These are phyloP conservation scores for Coniochaeta hoffmannii DNA, from an alignment of 2,329 filamentous ascomycete genomes.

Conservation along the genomic window DNA sequence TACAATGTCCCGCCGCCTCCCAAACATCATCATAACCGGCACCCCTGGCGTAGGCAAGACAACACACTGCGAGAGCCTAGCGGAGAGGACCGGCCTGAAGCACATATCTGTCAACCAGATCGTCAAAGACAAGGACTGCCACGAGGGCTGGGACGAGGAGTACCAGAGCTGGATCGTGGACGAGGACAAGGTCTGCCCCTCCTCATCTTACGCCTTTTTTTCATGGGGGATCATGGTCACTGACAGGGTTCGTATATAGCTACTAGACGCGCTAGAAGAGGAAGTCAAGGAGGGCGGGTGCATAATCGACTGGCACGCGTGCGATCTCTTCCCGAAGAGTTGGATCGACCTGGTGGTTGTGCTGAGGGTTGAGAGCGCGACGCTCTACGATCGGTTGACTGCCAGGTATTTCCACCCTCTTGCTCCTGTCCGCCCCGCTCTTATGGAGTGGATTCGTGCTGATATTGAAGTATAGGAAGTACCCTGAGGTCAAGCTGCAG, in stretches of 20 bases:
- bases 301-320: slow-evolving; percentile 97
- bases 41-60: slow-evolving; percentile 96
- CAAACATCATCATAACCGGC: slow-evolving; percentile 92
- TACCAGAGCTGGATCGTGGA: slow-evolving; percentile 88
- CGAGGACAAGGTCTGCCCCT: slow-evolving; percentile 71
- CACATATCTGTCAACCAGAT: slow-evolving; percentile 87
- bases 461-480: slow-evolving; percentile 47
- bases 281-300: slow-evolving; percentile 72
- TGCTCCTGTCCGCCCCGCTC: background rate
- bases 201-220: background rate
- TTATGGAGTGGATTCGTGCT: background rate
- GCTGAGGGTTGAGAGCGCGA: slow-evolving; percentile 69
- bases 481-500: slow-evolving; percentile 79
- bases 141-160: slow-evolving; percentile 82
- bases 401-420: slow-evolving; percentile 43
- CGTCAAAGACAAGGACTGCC: slow-evolving; percentile 80
- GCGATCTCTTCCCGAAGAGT: slow-evolving; percentile 85
- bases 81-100: slow-evolving; percentile 65
- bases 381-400: slow-evolving; percentile 77
- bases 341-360: slow-evolving; percentile 97
- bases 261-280: slow-evolving; percentile 85
- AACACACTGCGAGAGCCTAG: slow-evolving; percentile 78
- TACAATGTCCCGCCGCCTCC: slow-evolving; percentile 41
- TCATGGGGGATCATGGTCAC: slow-evolving; percentile 6
- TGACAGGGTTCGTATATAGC: slow-evolving; percentile 31